phyloP scores from a whole-genome alignment of 352 stramenopile species.

The Phytophthora melonis region DNA sequence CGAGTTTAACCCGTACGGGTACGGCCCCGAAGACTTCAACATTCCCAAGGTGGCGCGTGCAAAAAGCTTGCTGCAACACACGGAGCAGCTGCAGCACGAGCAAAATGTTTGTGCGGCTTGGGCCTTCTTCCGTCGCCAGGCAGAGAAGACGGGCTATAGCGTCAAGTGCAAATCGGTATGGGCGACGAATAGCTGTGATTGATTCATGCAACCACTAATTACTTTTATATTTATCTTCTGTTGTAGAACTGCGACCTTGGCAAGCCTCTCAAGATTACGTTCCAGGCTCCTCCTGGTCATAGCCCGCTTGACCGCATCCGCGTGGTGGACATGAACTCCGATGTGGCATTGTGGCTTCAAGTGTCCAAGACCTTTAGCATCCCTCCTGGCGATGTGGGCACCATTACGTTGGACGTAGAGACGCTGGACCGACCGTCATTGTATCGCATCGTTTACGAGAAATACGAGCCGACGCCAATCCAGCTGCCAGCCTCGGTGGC shows the following conservation, averaged over 20 bases:
- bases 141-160: conserved; percentile 67
- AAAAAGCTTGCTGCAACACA: conserved; percentile 89
- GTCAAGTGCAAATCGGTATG: conserved; percentile 82
- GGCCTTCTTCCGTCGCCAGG: conserved; percentile 82
- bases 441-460: conserved; percentile 90
- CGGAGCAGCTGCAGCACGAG: conserved; percentile 86
- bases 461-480: conserved; percentile 82
- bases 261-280: conserved; percentile 82
- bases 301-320: conserved; percentile 83
- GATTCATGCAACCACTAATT: conserved; percentile 8
- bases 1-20: conserved; percentile 88
- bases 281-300: conserved; percentile 74
- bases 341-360: conserved; percentile 85
- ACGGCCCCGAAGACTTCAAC: conserved; percentile 86
- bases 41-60: conserved; percentile 83
- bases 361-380: conserved; percentile 87
- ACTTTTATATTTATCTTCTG: conserved; percentile 10
- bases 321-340: conserved; percentile 88
- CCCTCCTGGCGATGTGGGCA: conserved; percentile 76
- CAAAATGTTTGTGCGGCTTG: conserved; percentile 80
- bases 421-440: conserved; percentile 80
- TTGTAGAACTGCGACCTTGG: conserved; percentile 80
- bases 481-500: conserved; percentile 58
- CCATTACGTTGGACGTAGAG: conserved; percentile 86
- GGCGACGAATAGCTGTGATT: not conserved